A percentile compares a stretch with the other conserved stretches of the same genome.
Evolutionary conservation across 176 grass and related monocot genomes (phyloP).

Genomic region (Cenchrus fungigraminus): DNA sequence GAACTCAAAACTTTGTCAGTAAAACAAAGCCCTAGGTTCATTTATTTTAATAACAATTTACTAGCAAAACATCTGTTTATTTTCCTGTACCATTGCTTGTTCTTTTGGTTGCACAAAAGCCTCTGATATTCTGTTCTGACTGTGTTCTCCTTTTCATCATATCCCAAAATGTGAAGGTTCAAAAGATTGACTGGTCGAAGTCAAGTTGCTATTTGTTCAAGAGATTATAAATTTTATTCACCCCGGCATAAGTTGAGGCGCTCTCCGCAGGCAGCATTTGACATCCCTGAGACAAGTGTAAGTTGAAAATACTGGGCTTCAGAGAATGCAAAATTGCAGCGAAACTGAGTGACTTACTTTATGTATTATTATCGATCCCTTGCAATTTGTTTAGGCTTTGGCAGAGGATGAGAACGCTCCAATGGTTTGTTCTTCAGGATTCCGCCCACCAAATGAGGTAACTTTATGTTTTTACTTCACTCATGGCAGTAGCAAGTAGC

Average conservation of each 20-base stretch:
- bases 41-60: background rate
- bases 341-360: conserved; percentile 3
- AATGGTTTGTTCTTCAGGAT: conserved; percentile 64
- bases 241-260: conserved; percentile 81
- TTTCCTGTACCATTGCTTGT: background rate
- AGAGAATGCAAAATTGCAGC: conserved; percentile 13
- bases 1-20: conserved; percentile 4
- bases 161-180: conserved; percentile 58
- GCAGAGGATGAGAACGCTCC: conserved; percentile 71
- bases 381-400: conserved; percentile 54
- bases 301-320: conserved; percentile 37
- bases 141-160: conserved; percentile 15
- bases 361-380: conserved; percentile 14
- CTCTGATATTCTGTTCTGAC: background rate
- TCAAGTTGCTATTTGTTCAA: conserved; percentile 64
- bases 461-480: background rate
- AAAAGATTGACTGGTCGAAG: conserved; percentile 82
- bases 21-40: conserved; percentile 7
- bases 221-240: conserved; percentile 96
- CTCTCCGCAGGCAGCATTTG: conserved; percentile 55
- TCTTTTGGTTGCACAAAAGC: background rate
- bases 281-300: conserved; percentile 65
- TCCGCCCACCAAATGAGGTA: conserved; percentile 70
- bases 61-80: background rate
- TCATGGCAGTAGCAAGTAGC: conserved; percentile 21